phyloP scores from a whole-genome alignment of 2,329 filamentous ascomycete species.

The Ambrosiella beaveri region DNA sequence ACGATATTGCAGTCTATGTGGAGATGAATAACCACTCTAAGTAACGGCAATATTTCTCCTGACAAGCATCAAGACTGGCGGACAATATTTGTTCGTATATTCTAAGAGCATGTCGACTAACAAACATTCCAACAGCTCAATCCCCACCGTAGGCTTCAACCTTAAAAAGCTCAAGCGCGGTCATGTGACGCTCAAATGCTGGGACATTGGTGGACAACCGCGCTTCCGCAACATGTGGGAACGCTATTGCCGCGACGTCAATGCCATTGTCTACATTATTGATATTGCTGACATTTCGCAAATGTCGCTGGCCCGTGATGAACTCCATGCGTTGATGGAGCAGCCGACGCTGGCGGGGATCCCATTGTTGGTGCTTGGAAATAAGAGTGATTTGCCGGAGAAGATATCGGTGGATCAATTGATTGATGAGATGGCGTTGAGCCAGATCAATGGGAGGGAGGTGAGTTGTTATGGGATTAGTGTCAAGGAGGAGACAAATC shows the following conservation, averaged over 20 bases:
- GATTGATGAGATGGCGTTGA: conserved; percentile 82
- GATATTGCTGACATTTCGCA: conserved; percentile 77
- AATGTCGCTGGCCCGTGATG: conserved; percentile 72
- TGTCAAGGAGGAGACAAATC: conserved; percentile 95
- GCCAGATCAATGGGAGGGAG: conserved; percentile 75
- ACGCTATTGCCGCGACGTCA: conserved; percentile 90
- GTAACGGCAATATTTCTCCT: no score
- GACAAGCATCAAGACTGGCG: no score
- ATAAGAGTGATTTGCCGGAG: conserved; percentile 89
- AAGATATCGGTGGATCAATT: conserved; percentile 87
- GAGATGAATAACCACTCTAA: no score
- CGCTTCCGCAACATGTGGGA: conserved; percentile 99
- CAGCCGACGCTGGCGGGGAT: conserved; percentile 77
- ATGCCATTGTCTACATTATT: conserved; percentile 96
- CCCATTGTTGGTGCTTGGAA: conserved; percentile 81
- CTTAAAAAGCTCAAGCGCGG: conserved; percentile 97
- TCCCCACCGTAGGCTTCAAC: conserved; percentile 97
- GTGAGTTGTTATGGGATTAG: conserved; percentile 98
- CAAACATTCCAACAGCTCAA: conserved; percentile 49
- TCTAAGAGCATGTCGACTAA: not conserved
- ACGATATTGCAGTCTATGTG: no score
- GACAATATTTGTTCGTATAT: no score
- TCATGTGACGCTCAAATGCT: conserved; percentile 96
- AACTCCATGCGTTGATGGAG: conserved; percentile 75
- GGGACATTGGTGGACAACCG: conserved; percentile 94